These are phyloP conservation scores for Bipolaris victoriae DNA, from an alignment of 2,329 filamentous ascomycete genomes.

Conservation along the genomic window DNA sequence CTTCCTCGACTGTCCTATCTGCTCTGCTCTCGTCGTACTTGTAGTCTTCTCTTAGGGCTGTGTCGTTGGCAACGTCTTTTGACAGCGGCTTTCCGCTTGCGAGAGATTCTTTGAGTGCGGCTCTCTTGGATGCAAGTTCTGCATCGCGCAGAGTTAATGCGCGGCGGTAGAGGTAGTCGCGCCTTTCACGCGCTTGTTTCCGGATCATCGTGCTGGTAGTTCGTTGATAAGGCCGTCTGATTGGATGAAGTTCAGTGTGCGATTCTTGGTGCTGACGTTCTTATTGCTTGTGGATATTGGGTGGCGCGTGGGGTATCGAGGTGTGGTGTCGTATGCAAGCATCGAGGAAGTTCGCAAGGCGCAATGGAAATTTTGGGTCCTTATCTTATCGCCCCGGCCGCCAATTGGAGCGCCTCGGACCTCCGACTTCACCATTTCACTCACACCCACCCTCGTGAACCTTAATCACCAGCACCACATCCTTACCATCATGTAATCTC, in stretches of 20 bases:
- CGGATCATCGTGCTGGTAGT: conserved; percentile 31
- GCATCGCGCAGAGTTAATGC: conserved; percentile 80
- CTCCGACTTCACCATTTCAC: conserved; percentile 11
- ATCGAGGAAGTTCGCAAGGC: conserved; percentile 7
- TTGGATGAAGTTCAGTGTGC: background rate
- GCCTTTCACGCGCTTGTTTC: conserved; percentile 74
- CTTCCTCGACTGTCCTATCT: conserved; percentile 70
- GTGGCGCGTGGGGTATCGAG: conserved; percentile 4
- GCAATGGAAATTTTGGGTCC: conserved; percentile 16
- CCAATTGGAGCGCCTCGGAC: conserved; percentile 10
- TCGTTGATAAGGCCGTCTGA: background rate
- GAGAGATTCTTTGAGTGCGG: conserved; percentile 82
- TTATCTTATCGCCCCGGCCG: conserved; percentile 14
- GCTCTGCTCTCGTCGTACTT: conserved; percentile 87
- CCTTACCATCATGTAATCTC: background rate
- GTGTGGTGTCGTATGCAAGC: conserved; percentile 2
- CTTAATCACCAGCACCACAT: background rate
- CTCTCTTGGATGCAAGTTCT: conserved; percentile 89
- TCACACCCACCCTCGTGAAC: background rate
- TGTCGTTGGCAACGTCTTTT: conserved; percentile 83
- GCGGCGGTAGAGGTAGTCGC: conserved; percentile 82
- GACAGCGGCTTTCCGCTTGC: conserved; percentile 88
- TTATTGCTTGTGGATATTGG: background rate
- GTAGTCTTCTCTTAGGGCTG: conserved; percentile 81
- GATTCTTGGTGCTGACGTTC: background rate